phyloP scores from a whole-genome alignment of 2,329 filamentous ascomycete species.

The Colletotrichum scovillei region DNA sequence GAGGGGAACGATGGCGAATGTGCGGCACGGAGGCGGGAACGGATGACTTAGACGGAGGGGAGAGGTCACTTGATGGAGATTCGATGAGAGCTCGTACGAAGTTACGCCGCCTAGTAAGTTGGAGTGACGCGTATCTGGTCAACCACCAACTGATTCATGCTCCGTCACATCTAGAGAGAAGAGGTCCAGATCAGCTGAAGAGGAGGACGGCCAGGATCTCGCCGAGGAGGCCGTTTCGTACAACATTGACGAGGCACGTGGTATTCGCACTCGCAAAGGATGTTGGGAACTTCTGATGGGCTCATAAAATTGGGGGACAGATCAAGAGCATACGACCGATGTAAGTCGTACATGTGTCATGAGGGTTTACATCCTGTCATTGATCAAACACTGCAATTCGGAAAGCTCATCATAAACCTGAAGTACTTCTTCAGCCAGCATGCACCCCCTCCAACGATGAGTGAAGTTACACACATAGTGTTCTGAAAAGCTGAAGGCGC shows the following conservation, averaged over 20 bases:
- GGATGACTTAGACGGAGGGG: conserved; percentile 66
- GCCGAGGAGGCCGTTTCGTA: conserved; percentile 67
- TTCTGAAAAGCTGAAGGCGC: conserved; percentile 57
- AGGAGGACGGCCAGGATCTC: conserved; percentile 68
- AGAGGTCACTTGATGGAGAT: too few species aligned
- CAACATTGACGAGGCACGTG: conserved; percentile 70
- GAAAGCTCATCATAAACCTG: conserved; percentile 70
- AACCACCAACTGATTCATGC: too few species aligned
- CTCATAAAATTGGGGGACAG: conserved; percentile 69
- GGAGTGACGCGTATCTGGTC: neutral
- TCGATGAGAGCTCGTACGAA: conserved; percentile 69
- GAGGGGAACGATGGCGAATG: conserved; percentile 74
- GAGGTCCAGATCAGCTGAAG: conserved; percentile 60
- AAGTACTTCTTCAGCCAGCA: neutral
- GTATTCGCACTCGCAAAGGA: conserved; percentile 73
- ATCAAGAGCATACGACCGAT: neutral
- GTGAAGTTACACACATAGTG: conserved; percentile 53
- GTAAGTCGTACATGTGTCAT: neutral
- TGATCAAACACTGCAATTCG: conserved; percentile 70
- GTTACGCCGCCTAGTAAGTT: conserved; percentile 73
- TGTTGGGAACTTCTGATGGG: conserved; percentile 72
- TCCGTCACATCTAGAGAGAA: neutral
- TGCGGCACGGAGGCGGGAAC: conserved; percentile 71
- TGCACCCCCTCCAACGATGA: neutral
- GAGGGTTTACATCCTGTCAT: conserved; percentile 64